Conservation (phyloP, 2,329 filamentous ascomycete species). For the Lachnum nothofagi region DNA sequence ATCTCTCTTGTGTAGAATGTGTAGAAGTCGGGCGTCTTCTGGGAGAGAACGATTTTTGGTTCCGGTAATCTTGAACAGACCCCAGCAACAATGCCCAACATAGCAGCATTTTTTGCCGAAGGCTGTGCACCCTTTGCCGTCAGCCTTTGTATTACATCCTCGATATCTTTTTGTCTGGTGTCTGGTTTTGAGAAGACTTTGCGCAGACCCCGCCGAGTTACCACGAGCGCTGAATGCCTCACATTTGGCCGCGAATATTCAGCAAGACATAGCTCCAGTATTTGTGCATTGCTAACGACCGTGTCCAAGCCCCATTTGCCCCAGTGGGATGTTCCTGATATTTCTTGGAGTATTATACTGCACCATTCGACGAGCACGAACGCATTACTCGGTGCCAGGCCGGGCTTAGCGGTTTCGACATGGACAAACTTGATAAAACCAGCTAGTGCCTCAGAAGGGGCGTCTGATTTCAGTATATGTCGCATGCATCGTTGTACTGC, state of each 20-base stretch:
- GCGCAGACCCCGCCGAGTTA: slow-evolving; percentile 75
- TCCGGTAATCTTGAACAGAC: slow-evolving; percentile 69
- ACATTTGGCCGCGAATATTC: slow-evolving; percentile 59
- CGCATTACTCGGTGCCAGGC: slow-evolving; percentile 72
- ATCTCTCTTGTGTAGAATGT: slow-evolving; percentile 82
- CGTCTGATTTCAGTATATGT: slow-evolving; percentile 55
- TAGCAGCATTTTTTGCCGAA: slow-evolving; percentile 64
- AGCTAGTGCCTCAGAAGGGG: slow-evolving; percentile 53
- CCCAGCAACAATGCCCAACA: slow-evolving; percentile 82
- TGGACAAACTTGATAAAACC: slow-evolving; percentile 63
- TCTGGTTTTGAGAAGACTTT: slow-evolving; percentile 59
- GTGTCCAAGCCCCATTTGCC: slow-evolving; percentile 60
- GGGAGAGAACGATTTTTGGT: slow-evolving; percentile 57
- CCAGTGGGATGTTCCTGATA: slow-evolving; percentile 59
- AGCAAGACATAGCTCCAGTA: slow-evolving; percentile 72
- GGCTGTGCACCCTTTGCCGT: slow-evolving; percentile 62
- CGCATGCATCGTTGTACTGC: slow-evolving; percentile 77
- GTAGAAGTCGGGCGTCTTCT: slow-evolving; percentile 67
- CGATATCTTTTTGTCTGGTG: slow-evolving; percentile 21
- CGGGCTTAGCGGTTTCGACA: slow-evolving; percentile 68
- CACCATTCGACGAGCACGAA: slow-evolving; percentile 92
- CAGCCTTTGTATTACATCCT: slow-evolving; percentile 58
- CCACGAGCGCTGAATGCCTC: slow-evolving; percentile 66
- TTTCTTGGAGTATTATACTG: slow-evolving; percentile 68
- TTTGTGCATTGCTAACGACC: slow-evolving; percentile 63